These are phyloP conservation scores for Candida adriatica DNA, from an alignment of 805 yeast species.

Conservation along the genomic window DNA sequence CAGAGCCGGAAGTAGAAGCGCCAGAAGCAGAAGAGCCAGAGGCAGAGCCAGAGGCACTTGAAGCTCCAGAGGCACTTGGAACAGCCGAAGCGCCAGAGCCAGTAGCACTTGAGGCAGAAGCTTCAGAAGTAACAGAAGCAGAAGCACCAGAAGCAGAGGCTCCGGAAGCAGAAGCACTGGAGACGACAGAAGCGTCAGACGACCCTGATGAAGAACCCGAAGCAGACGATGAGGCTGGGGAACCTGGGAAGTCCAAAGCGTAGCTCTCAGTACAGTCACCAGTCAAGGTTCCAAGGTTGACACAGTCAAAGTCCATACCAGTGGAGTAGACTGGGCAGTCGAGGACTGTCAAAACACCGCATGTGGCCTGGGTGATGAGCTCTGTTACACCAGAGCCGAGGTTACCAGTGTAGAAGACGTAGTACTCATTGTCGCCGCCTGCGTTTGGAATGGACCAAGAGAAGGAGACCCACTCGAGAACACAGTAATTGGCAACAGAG, in stretches of 20 bases:
- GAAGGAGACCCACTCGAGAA: slow-evolving; percentile 6
- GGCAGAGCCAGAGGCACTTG: no score
- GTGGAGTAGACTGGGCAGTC: slow-evolving; percentile 7
- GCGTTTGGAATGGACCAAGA: slow-evolving; percentile 3
- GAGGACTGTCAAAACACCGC: slow-evolving; percentile 5
- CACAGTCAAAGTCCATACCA: slow-evolving; percentile 10
- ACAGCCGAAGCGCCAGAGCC: not conserved
- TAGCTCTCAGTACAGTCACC: no score
- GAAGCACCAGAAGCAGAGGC: no score
- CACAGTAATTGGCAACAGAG: slow-evolving; percentile 4
- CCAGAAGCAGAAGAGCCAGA: no score
- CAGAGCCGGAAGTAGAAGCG: no score
- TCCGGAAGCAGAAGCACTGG: not conserved
- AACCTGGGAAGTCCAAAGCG: no score
- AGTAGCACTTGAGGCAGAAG: not conserved
- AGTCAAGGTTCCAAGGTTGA: no score
- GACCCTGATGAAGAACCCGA: slow-evolving; percentile 1
- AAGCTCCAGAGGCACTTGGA: no score
- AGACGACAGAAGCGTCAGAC: not conserved
- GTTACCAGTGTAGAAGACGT: slow-evolving; percentile 16
- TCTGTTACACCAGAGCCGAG: slow-evolving; percentile 9
- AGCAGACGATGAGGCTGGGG: slow-evolving; percentile 1
- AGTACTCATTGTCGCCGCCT: slow-evolving; percentile 1
- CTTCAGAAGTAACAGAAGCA: slow-evolving; percentile 4
- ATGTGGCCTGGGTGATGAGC: slow-evolving; percentile 1